Evolutionary conservation across 2,329 filamentous ascomycete genomes (phyloP), one percentile per base, ranked within the genome.

Genomic region (Pyrenochaeta sp.): DNA sequence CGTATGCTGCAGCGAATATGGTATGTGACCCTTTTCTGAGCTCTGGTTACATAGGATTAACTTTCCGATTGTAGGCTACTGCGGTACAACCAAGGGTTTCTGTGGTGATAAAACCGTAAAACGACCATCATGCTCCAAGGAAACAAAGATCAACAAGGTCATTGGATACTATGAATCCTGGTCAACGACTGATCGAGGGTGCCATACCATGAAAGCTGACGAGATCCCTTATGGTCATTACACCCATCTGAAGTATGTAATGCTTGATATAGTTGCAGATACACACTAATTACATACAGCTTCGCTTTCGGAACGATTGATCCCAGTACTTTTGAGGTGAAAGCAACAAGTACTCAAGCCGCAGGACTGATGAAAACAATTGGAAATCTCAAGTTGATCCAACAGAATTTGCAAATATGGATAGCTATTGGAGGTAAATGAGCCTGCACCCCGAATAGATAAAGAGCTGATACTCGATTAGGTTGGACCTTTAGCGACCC

Each of bases 381-480:
- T 17, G 15, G 18, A 8, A 9, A 5, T 8, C 11, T 75, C 3
- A 76, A 76, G 44, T 41, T 52, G 0, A 41, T 40, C 1, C 53
- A 63, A 1, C 35, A 52, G 3, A 50, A 37, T 30, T 50, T 74
- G n/a, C 21, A 70, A 36, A 59, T 65, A 2, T 71, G 53, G 44
- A 66, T 76, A 26, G 54, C 66, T 1, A 48, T 77, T 13, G 74
- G 74, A 7, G 75, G n/a, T n/a, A n/a, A n/a, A n/a, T n/a, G n/a
- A n/a, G n/a, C n/a, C n/a, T n/a, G n/a, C n/a, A n/a, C n/a, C n/a
- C n/a, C n/a, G n/a, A n/a, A n/a, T n/a, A n/a, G n/a, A n/a, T n/a
- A n/a, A n/a, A n/a, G n/a, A n/a, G n/a, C n/a, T n/a, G n/a, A n/a
- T n/a, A n/a, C n/a, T n/a, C n/a, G n/a, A n/a, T n/a, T n/a, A n/a